Base-by-base conservation (phyloP, 2,329 filamentous ascomycete genomes). In the Aspergillus clavatus region DNA sequence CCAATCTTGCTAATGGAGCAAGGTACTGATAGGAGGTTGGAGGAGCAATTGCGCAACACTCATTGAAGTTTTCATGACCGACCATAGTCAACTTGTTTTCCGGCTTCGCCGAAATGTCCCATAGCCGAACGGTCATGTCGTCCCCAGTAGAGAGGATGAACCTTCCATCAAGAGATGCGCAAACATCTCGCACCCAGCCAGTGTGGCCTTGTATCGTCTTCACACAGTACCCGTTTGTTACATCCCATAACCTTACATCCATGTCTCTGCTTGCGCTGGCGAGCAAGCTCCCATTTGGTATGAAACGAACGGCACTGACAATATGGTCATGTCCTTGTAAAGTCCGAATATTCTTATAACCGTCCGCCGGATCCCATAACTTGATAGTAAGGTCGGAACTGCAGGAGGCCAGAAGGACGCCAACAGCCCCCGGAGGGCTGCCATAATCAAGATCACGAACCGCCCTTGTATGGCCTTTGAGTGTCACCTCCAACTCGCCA, bases 341-440 rank as follows among this genome's bases (percentile, higher is more conserved):
- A 1, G 90, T 96, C 41, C 89, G 81, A 46, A 95, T 95, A 62
- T 95, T 96, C 67, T 95, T 95, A 72, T 96, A 96, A 48, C 93
- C 87, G 62, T 95, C 86, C 35, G 82, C 80, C 1, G 91, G 90
- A 56, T 96, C 89, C 90, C 90, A 97, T 19, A 96, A 74, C 68
- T 95, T 95, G 70, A 96, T 95, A 2, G 89, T 95, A 36, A 96
- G 71, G 66, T 96, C 91, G 39, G 85, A 89, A 38, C 84, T 89
- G 72, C 89, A 95, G 6, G 86, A 90, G 27, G 84, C 88, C 52
- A 95, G 77, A 19, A 95, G 75, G 3, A 84, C 88, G 24, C 82
- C 84, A 31, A n/a, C n/a, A n/a, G n/a, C n/a, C n/a, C 87, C 86
- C 60, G 85, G 77, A 1, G 89, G 89, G 0, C 90, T 90, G 28